phyloP scores from a whole-genome alignment of 805 yeast genomes.

The Ogataea glucozyma region DNA sequence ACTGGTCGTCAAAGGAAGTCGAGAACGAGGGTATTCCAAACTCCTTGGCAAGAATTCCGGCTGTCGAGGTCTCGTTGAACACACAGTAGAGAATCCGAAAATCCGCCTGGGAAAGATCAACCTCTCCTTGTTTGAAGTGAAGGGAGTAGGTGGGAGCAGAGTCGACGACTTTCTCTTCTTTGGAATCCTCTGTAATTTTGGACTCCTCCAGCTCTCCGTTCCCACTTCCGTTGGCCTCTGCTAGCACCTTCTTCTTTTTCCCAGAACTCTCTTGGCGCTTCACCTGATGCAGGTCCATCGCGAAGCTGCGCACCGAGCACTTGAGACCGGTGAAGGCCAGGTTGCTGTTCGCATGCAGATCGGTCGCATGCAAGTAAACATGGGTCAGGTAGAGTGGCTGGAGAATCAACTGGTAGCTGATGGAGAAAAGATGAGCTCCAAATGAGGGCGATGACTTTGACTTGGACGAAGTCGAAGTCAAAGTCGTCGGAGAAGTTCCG shows the following conservation, averaged over 20 bases:
- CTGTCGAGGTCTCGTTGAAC: slow-evolving; percentile 56
- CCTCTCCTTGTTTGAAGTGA: slow-evolving; percentile 67
- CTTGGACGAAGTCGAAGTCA: too few species aligned
- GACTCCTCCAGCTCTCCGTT: too few species aligned
- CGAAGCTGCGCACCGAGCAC: slow-evolving; percentile 53
- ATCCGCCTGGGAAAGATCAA: slow-evolving; percentile 69
- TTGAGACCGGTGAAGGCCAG: slow-evolving; percentile 71
- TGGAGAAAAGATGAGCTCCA: slow-evolving; percentile 54
- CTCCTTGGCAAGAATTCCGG: slow-evolving; percentile 41
- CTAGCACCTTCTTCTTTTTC: background rate
- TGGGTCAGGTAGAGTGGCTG: slow-evolving; percentile 77
- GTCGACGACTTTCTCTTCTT: slow-evolving; percentile 41
- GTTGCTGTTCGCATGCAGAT: slow-evolving; percentile 41
- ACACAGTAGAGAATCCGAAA: slow-evolving; percentile 63
- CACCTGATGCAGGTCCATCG: slow-evolving; percentile 68
- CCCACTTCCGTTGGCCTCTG: background rate
- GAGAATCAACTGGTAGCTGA: slow-evolving; percentile 74
- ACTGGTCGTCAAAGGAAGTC: slow-evolving; percentile 19
- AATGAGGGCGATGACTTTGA: slow-evolving; percentile 32
- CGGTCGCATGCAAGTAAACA: slow-evolving; percentile 53
- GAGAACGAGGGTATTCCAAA: slow-evolving; percentile 35
- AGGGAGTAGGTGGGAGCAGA: slow-evolving; percentile 49
- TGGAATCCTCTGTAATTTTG: too few species aligned
- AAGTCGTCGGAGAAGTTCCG: too few species aligned
- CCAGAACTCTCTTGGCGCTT: too few species aligned